A percentile compares a stretch with the other conserved stretches of the same genome.
Evolutionary conservation across 1,284 basidiomycete species (phyloP).

Genomic region (Stereum hirsutum): DNA sequence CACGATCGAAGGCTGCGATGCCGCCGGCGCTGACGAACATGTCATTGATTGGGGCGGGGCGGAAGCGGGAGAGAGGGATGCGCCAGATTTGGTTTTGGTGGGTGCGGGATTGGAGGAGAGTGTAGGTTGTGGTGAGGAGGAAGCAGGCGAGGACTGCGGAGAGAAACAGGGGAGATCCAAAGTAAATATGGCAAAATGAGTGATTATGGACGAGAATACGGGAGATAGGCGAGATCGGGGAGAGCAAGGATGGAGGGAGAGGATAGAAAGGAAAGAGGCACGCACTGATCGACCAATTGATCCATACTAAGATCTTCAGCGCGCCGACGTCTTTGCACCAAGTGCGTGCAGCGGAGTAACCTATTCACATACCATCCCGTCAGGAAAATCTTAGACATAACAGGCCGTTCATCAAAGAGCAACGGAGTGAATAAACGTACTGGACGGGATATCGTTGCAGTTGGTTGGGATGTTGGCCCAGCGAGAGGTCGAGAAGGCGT

Average conservation of each 20-base stretch:
- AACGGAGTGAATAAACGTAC: conserved; percentile 18
- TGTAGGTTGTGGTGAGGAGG: conserved; percentile 31
- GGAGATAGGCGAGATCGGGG: neutral
- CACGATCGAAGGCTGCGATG: too few species aligned
- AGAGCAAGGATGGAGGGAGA: conserved; percentile 1
- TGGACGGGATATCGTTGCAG: conserved; percentile 37
- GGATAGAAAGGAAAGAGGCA: conserved; percentile 11
- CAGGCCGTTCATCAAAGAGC: neutral
- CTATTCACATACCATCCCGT: conserved; percentile 21
- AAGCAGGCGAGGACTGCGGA: conserved; percentile 33
- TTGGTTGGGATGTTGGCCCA: conserved; percentile 38
- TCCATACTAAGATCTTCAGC: conserved; percentile 48
- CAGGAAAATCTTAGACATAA: neutral
- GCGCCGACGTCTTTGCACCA: conserved; percentile 50
- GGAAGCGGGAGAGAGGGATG: conserved; percentile 40
- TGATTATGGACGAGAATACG: neutral
- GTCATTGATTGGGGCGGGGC: too few species aligned
- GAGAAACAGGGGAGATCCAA: neutral
- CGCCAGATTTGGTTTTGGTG: conserved; percentile 44
- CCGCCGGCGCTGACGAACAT: too few species aligned
- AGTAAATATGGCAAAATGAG: neutral
- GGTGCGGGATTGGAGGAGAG: conserved; percentile 29
- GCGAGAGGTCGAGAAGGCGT: conserved; percentile 48
- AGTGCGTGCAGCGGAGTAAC: conserved; percentile 31
- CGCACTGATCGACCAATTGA: conserved; percentile 44